Conservation (phyloP, 345 rosid genomes). For the Pistacia atlantica region DNA sequence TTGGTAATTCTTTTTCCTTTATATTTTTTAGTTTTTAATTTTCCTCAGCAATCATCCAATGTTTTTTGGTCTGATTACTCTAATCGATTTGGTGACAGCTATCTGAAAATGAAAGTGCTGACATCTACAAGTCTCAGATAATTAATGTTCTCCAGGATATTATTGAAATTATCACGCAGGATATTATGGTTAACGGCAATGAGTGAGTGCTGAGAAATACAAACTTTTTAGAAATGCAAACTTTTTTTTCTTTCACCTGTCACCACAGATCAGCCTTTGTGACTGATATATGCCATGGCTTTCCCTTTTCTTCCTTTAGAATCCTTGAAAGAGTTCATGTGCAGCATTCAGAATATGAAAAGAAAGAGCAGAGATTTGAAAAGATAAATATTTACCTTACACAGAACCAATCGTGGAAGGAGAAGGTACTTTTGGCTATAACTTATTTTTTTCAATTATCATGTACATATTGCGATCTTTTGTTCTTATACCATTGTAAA, state of each 20-base stretch:
- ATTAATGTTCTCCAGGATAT: constrained; percentile 90
- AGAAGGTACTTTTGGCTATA: constrained; percentile 58
- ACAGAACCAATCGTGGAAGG: constrained; percentile 45
- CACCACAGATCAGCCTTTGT: constrained; percentile 8
- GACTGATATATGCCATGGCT: constrained; percentile 22
- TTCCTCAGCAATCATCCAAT: background rate
- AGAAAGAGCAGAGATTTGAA: constrained; percentile 76
- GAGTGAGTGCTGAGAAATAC: constrained; percentile 58
- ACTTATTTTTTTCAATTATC: constrained; percentile 4
- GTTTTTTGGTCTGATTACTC: background rate
- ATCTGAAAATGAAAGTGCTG: constrained; percentile 36
- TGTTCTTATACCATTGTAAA: constrained; percentile 18
- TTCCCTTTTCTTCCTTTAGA: constrained; percentile 41
- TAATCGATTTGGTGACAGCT: constrained; percentile 47
- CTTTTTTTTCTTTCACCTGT: constrained; percentile 11
- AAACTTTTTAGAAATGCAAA: constrained; percentile 5
- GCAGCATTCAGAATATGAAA: constrained; percentile 26
- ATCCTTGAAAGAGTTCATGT: constrained; percentile 52
- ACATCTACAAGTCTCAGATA: constrained; percentile 63
- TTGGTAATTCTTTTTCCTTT: constrained; percentile 52
- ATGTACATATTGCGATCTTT: constrained; percentile 7
- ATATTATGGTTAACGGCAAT: constrained; percentile 68
- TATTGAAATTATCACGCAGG: constrained; percentile 79
- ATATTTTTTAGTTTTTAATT: constrained; percentile 5
- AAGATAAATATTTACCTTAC: constrained; percentile 46